Conservation (phyloP, 768 basidiomycete species). For the Lactarius hengduanensis region DNA sequence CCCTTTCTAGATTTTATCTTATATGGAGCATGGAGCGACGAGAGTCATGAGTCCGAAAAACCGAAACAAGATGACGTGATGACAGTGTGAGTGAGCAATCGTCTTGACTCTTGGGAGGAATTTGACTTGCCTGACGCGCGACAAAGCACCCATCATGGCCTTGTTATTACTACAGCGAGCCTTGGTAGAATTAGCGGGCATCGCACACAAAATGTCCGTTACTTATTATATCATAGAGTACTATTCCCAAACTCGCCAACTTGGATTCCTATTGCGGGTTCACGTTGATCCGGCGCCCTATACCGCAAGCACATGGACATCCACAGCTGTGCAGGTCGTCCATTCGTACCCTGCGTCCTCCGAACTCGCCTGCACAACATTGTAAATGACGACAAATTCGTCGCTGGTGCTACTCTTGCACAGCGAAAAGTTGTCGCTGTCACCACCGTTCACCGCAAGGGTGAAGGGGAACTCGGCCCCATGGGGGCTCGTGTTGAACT, state of each 20-base stretch:
- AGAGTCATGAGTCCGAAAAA: background rate
- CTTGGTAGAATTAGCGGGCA: background rate
- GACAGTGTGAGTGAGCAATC: no score
- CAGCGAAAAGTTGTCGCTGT: constrained; percentile 2
- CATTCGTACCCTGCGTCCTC: background rate
- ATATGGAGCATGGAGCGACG: no score
- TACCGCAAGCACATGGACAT: background rate
- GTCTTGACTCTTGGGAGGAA: no score
- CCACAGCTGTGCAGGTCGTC: constrained; percentile 3
- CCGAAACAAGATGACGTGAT: background rate
- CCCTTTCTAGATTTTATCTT: background rate
- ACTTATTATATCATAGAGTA: background rate
- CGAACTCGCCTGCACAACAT: background rate
- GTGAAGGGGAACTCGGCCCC: constrained; percentile 2
- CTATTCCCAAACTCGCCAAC: background rate
- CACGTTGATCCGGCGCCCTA: background rate
- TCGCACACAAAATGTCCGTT: background rate
- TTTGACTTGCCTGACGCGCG: no score
- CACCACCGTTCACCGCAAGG: constrained; percentile 10
- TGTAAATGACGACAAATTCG: constrained; percentile 11
- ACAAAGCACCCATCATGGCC: no score
- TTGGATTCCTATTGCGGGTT: background rate
- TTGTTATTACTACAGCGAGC: background rate
- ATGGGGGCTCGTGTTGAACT: constrained; percentile 16
- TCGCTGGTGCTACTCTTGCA: background rate